phyloP scores from a whole-genome alignment of 345 rosid genomes.

The Arabis alpina region DNA sequence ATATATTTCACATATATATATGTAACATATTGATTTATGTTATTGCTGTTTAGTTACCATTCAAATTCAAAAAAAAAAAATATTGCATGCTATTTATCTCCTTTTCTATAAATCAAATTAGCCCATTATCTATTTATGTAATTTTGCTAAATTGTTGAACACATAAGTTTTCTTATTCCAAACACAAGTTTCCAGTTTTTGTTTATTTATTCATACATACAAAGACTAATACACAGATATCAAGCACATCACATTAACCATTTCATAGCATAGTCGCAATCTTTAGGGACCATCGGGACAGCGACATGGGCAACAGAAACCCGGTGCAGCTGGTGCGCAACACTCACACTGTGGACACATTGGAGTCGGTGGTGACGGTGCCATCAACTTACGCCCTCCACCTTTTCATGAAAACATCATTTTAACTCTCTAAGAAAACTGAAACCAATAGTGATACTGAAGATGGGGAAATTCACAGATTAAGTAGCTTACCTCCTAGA shows the following conservation, averaged over 20 bases:
- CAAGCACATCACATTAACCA: slow-evolving; percentile 3
- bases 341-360: slow-evolving; percentile 45
- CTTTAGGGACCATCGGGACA: slow-evolving; percentile 35
- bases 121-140: no score
- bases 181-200: background rate
- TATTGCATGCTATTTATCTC: no score
- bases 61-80: no score
- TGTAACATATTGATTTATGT: no score
- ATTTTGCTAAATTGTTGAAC: no score
- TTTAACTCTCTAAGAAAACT: background rate
- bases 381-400: slow-evolving; percentile 44
- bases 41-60: no score
- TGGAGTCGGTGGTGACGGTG: slow-evolving; percentile 36
- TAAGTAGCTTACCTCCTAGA: slow-evolving; percentile 31
- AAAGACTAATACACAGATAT: background rate
- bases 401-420: slow-evolving; percentile 13
- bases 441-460: background rate
- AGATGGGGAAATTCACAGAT: background rate
- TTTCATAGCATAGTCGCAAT: background rate
- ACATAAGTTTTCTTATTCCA: slow-evolving; percentile 6
- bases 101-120: no score
- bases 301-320: slow-evolving; percentile 40
- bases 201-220: slow-evolving; percentile 20
- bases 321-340: slow-evolving; percentile 40
- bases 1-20: no score